Evolutionary conservation across 495 filamentous ascomycete genomes (phyloP).

Genomic region (Lasiosphaeris hirsuta): DNA sequence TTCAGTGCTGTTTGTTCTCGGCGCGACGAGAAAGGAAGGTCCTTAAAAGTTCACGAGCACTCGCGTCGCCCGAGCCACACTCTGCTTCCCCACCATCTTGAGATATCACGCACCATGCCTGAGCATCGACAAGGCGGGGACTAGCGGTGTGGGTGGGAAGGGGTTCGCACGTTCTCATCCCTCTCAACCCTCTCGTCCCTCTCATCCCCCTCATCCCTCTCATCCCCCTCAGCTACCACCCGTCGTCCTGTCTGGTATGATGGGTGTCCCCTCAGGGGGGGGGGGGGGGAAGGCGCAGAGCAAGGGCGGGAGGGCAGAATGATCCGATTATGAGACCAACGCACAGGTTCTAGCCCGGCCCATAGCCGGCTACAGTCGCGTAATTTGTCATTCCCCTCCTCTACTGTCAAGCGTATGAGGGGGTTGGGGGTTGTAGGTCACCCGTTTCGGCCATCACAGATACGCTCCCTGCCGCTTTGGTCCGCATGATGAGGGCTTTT

Average conservation of each 20-base stretch:
- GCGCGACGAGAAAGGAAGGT: conserved; percentile 30
- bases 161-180: not conserved
- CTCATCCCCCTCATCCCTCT: not conserved
- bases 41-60: conserved; percentile 2
- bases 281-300: not conserved
- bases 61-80: not conserved
- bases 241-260: not conserved
- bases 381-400: conserved; percentile 3
- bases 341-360: not conserved
- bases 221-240: not conserved
- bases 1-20: conserved; percentile 12
- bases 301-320: not conserved
- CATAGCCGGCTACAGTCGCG: not conserved
- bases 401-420: not conserved
- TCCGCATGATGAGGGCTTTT: no score
- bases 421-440: not conserved
- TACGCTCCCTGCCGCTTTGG: no score
- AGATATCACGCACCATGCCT: not conserved
- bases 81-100: not conserved
- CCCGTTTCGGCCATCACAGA: not conserved
- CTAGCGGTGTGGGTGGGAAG: not conserved
- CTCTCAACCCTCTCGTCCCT: not conserved
- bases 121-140: not conserved
- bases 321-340: not conserved
- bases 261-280: not conserved